Evolutionary conservation across 495 filamentous ascomycete species (phyloP).

Genomic region (Aspergillus steynii): DNA sequence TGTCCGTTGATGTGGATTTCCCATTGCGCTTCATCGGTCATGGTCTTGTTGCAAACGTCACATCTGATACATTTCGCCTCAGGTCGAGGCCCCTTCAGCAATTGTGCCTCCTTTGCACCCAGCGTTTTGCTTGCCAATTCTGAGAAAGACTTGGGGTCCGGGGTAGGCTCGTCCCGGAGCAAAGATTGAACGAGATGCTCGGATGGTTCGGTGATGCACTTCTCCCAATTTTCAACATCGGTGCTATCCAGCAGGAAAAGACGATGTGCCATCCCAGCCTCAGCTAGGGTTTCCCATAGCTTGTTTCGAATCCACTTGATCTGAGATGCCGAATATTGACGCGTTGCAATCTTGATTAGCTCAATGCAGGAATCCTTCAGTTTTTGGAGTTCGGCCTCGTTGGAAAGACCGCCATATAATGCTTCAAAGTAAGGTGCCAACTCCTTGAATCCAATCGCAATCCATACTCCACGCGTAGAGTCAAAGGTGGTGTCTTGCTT

Average conservation of each 20-base stretch:
- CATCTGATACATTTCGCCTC: slow-evolving; percentile 53
- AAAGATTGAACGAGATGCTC: slow-evolving; percentile 60
- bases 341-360: slow-evolving; percentile 71
- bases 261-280: slow-evolving; percentile 47
- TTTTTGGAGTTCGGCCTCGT: slow-evolving; percentile 41
- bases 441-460: slow-evolving; percentile 95
- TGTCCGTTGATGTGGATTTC: slow-evolving; percentile 68
- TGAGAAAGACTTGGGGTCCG: slow-evolving; percentile 63
- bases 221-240: slow-evolving; percentile 55
- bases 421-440: slow-evolving; percentile 68
- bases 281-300: slow-evolving; percentile 62
- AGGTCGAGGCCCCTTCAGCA: slow-evolving; percentile 40
- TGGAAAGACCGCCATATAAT: slow-evolving; percentile 33
- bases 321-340: slow-evolving; percentile 85
- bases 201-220: slow-evolving; percentile 63
- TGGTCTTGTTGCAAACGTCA: slow-evolving; percentile 68
- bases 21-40: slow-evolving; percentile 75
- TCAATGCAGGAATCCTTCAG: slow-evolving; percentile 50
- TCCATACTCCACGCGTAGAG: slow-evolving; percentile 81
- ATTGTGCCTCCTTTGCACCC: slow-evolving; percentile 51
- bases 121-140: slow-evolving; percentile 56
- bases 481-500: slow-evolving; percentile 59
- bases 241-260: slow-evolving; percentile 78
- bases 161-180: slow-evolving; percentile 54
- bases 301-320: slow-evolving; percentile 84